Base-by-base conservation (phyloP, 345 rosid genomes). In the Excoecaria agallocha region DNA sequence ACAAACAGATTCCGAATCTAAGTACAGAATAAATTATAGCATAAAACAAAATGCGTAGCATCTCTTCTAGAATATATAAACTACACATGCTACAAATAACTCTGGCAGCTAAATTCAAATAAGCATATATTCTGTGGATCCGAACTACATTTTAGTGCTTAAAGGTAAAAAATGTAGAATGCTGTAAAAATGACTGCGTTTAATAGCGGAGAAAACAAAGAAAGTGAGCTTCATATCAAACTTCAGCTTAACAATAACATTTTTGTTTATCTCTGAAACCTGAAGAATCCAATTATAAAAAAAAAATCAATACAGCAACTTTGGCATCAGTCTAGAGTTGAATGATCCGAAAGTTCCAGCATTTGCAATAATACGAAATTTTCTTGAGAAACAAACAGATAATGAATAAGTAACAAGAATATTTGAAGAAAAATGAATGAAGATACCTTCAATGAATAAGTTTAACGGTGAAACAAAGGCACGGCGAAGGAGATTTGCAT, bases 361-460 rank as follows among this genome's bases (percentile, higher is more conserved):
- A n/a, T n/a, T n/a, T n/a, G n/a, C n/a, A n/a, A n/a, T n/a, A 7
- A 20, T 35, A n/a, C n/a, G 16, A 17, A 37, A 11, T 61, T 70
- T 41, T 70, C 65, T 57, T 19, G 41, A 30, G 24, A 43, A 71
- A 46, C 43, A 58, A 71, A 45, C 66, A 58, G 9, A 8, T 67
- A n/a, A 2, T 49, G 15, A 35, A 39, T 38, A 15, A n/a, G n/a
- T 39, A 37, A 37, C 12, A 62, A 13, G 46, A 62, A 62, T 13
- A 49, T 13, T 9, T 5, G 19, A 68, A 67, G 71, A 51, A 35
- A 24, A 19, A 35, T 35, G 8, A 38, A 3, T 51, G 20, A 30
- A 54, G 37, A 22, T 50, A 51, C 71, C 71, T 68, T 7, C 24
- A 30, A 35, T 15, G 54, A 46, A 68, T 46, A 67, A 67, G 48